These are phyloP conservation scores for Septoria petroselini DNA, from an alignment of 2,329 filamentous ascomycete species.

Conservation along the genomic window DNA sequence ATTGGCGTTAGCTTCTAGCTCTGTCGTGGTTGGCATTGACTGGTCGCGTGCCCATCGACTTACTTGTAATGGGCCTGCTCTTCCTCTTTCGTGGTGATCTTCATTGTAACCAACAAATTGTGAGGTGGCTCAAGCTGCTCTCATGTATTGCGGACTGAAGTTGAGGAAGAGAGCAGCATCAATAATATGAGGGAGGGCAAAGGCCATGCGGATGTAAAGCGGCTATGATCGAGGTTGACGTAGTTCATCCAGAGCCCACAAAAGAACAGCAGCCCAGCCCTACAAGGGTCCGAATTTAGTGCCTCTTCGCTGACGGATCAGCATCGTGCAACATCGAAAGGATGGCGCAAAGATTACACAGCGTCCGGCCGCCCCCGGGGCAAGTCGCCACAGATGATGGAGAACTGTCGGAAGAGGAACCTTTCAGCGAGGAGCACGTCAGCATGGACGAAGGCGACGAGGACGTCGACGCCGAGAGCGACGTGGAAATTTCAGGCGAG, in stretches of 20 bases:
- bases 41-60: slow-evolving; percentile 24
- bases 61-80: slow-evolving; percentile 79
- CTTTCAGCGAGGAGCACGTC: slow-evolving; percentile 31
- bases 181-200: background rate
- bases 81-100: slow-evolving; percentile 92
- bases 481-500: slow-evolving; percentile 14
- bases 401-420: slow-evolving; percentile 14
- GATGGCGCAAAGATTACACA: slow-evolving; percentile 13
- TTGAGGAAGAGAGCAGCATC: background rate
- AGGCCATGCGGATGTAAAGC: background rate
- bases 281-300: background rate
- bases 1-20: slow-evolving; percentile 18
- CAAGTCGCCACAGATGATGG: slow-evolving; percentile 14
- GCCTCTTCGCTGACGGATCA: background rate
- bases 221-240: background rate
- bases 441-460: slow-evolving; percentile 24
- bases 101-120: slow-evolving; percentile 58
- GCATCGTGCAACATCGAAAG: background rate
- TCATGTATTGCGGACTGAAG: background rate
- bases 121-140: background rate
- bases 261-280: background rate
- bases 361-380: slow-evolving; percentile 22
- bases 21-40: background rate
- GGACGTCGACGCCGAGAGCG: slow-evolving; percentile 33
- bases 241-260: background rate